Base-by-base conservation (phyloP, 2,329 filamentous ascomycete species). In the Colletotrichum incanum region DNA sequence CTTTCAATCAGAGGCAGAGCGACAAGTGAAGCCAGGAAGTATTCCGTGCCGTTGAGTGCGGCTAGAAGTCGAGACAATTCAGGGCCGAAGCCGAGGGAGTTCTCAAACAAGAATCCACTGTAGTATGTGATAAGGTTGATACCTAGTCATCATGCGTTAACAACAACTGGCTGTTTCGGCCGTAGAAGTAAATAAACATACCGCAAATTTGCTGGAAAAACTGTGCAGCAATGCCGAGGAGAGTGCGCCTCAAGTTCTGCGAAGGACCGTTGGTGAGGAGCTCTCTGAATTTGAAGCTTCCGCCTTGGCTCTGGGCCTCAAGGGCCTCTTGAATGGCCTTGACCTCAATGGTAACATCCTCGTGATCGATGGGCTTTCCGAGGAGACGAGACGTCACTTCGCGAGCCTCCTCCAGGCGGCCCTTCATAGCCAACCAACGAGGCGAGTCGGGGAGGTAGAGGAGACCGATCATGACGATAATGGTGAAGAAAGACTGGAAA, bases 171-270 rank as follows among this genome's bases (percentile, higher is more conserved):
- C 5, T 7, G 6, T 20, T 18, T 12, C 14, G 7, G 4, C 5
- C 5, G 23, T 2, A 9, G 26, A 45, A 20, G 31, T 2, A 34
- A n/a, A 20, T 1, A 6, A n/a, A 58, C 28, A 18, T 47, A 65
- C 63, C 63, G 49, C 68, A 71, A 16, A 73, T 65, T 34, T 78
- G 78, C 47, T 79, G 78, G 65, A 78, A 78, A 67, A 78, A 77
- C n/a, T 79, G 78, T 0, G 74, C 75, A 0, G 73, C 73, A 11
- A 78, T 71, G 3, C 76, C 77, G 8, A 78, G 75, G 65, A 92
- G 74, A 85, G 92, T 90, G 43, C 91, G 86, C 9, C 90, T 87
- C 81, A 91, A 88, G 77, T 92, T 90, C 80, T 93, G 90, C 0
- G 89, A 91, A 81, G 90, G 91, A 73, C 90, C 90, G 60, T 86